phyloP scores from a whole-genome alignment of 2,329 filamentous ascomycete species.

The Orbilia oligospora region DNA sequence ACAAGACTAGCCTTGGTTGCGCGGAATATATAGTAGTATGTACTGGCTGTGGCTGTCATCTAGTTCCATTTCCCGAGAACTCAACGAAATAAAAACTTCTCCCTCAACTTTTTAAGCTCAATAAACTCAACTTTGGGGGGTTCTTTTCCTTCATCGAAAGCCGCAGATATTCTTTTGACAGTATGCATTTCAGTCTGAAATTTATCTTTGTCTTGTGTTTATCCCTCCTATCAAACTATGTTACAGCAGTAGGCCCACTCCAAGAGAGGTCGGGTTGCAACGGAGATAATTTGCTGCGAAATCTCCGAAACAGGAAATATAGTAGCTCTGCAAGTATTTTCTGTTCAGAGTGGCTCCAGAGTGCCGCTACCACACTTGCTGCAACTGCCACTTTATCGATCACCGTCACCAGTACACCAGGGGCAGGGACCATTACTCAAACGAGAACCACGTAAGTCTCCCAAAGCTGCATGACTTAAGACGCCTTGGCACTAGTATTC shows the following conservation, averaged over 20 bases:
- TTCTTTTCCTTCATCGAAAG: too few relatives aligned
- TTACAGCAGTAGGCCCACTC: background rate
- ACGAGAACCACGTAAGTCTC: slow-evolving; percentile 3
- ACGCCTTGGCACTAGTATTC: too few relatives aligned
- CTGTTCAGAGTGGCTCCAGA: slow-evolving; percentile 32
- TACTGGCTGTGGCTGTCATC: too few relatives aligned
- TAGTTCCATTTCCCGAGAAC: too few relatives aligned
- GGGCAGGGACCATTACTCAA: background rate
- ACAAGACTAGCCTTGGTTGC: too few relatives aligned
- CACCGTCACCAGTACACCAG: slow-evolving; percentile 5
- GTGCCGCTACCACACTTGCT: slow-evolving; percentile 15
- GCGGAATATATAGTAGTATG: too few relatives aligned
- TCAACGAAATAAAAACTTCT: too few relatives aligned
- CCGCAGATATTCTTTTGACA: too few relatives aligned
- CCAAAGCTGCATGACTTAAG: too few relatives aligned
- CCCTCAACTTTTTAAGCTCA: too few relatives aligned
- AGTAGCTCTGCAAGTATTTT: slow-evolving; percentile 31
- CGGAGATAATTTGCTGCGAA: slow-evolving; percentile 26
- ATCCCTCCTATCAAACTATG: background rate
- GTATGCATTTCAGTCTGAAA: background rate
- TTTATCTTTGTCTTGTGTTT: background rate
- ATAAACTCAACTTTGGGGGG: too few relatives aligned
- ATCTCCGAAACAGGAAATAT: slow-evolving; percentile 19
- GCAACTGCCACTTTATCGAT: slow-evolving; percentile 1
- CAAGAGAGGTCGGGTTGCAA: slow-evolving; percentile 13